Conservation (phyloP, 306 rosid species). For the Amphicarpaea edgeworthii region DNA sequence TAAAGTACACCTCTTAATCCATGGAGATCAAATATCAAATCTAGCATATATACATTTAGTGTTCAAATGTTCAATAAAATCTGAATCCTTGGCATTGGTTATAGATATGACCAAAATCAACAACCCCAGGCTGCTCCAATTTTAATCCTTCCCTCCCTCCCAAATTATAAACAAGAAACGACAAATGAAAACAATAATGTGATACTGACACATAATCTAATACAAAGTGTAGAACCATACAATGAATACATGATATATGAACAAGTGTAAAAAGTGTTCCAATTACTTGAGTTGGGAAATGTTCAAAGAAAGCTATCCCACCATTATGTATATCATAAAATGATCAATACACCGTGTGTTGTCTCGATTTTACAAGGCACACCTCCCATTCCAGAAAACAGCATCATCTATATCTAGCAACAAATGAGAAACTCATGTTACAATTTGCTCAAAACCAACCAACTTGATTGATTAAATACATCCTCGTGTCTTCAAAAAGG, state of each 20-base stretch:
- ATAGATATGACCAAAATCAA: not conserved
- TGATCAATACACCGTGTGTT: conserved; percentile 51
- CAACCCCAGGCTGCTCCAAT: too few relatives aligned
- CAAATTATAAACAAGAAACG: not conserved
- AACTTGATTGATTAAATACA: conserved; percentile 51
- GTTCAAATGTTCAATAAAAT: not conserved
- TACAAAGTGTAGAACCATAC: conserved; percentile 7
- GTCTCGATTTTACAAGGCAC: conserved; percentile 58
- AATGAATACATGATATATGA: not conserved
- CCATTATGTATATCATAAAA: conserved; percentile 47
- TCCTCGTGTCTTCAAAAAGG: conserved; percentile 29
- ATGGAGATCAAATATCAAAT: not conserved
- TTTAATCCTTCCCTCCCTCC: not conserved
- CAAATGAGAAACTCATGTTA: conserved; percentile 52
- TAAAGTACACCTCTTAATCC: not conserved
- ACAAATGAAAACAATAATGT: not conserved
- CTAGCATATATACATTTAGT: not conserved
- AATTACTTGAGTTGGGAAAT: conserved; percentile 24
- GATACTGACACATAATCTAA: conserved; percentile 17
- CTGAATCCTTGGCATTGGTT: not conserved
- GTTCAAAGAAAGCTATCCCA: conserved; percentile 39
- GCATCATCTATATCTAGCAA: conserved; percentile 51
- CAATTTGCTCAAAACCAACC: conserved; percentile 62
- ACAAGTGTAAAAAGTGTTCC: conserved; percentile 33
- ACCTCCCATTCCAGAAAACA: conserved; percentile 50